phyloP scores from a whole-genome alignment of 2,329 filamentous ascomycete genomes.

The Penicillium aurantiogriseum region DNA sequence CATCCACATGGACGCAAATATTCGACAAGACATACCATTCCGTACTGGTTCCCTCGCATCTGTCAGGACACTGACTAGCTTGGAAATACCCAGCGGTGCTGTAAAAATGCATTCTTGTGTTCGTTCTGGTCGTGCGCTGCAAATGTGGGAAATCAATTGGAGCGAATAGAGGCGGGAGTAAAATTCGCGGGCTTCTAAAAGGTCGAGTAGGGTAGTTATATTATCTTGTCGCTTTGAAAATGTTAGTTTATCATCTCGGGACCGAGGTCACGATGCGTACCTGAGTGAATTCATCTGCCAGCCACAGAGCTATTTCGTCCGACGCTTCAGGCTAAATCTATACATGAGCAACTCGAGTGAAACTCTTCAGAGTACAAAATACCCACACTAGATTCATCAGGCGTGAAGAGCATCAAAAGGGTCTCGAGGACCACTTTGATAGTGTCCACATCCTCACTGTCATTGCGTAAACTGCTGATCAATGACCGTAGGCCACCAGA shows the following conservation, averaged over 20 bases:
- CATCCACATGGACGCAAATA: not conserved
- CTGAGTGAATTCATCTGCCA: slow-evolving; percentile 97
- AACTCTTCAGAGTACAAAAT: slow-evolving; percentile 3
- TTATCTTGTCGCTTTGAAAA: slow-evolving; percentile 79
- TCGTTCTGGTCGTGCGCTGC: slow-evolving; percentile 79
- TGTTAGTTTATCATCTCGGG: slow-evolving; percentile 46
- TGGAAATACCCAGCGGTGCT: slow-evolving; percentile 82
- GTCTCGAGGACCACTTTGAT: slow-evolving; percentile 95
- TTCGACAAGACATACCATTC: slow-evolving; percentile 56
- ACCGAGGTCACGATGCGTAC: slow-evolving; percentile 43
- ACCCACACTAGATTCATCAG: slow-evolving; percentile 60
- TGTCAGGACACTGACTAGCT: slow-evolving; percentile 78
- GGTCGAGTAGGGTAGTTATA: slow-evolving; percentile 82
- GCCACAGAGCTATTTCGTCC: slow-evolving; percentile 91
- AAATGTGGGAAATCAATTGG: slow-evolving; percentile 83
- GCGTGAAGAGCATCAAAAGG: slow-evolving; percentile 84
- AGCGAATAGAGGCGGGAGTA: slow-evolving; percentile 89
- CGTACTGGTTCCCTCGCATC: slow-evolving; percentile 83
- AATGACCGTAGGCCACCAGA: slow-evolving; percentile 87
- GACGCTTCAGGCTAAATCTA: slow-evolving; percentile 75
- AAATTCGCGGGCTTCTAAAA: slow-evolving; percentile 83
- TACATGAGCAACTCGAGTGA: slow-evolving; percentile 21
- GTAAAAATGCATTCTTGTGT: slow-evolving; percentile 93
- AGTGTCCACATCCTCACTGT: slow-evolving; percentile 93
- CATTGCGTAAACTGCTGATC: slow-evolving; percentile 79